Percentiles rank a stretch among this genome's conserved stretches.
Evolutionary conservation across 1,139 yeast genomes (phyloP).

Genomic region (Yamadazyma diddensiae): DNA sequence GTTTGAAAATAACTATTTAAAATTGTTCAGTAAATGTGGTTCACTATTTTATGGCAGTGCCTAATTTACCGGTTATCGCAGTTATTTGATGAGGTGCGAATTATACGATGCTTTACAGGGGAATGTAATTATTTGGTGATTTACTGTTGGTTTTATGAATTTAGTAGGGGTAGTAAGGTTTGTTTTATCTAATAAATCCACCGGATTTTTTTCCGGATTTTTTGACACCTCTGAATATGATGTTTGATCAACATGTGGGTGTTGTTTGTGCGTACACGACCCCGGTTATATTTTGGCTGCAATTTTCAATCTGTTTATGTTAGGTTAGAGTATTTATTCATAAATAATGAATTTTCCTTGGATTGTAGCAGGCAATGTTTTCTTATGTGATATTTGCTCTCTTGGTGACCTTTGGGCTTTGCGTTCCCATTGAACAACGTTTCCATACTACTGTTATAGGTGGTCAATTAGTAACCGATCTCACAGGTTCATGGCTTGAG

Average conservation of each 20-base stretch:
- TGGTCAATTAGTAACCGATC: constrained; percentile 1
- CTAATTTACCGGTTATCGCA: constrained; percentile 5
- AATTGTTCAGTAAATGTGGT: not conserved
- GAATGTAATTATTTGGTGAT: too few relatives aligned
- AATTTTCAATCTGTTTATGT: not conserved
- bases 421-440: too few relatives aligned
- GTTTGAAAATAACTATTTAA: not conserved
- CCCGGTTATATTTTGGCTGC: constrained; percentile 3
- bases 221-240: too few relatives aligned
- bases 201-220: too few relatives aligned
- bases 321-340: not conserved
- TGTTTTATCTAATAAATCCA: too few relatives aligned
- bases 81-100: constrained; percentile 1
- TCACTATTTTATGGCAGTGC: constrained; percentile 1
- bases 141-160: too few relatives aligned
- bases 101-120: constrained; percentile 1
- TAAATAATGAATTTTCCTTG: too few relatives aligned
- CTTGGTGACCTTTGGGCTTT: too few relatives aligned
- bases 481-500: constrained; percentile 2
- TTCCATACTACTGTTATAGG: too few relatives aligned
- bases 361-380: not conserved
- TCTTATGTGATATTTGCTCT: not conserved
- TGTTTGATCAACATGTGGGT: too few relatives aligned
- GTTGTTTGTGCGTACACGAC: constrained; percentile 6
- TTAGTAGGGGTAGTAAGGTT: too few relatives aligned